Evolutionary conservation across 176 grass and related monocot species (phyloP).

Genomic region (Typha latifolia): DNA sequence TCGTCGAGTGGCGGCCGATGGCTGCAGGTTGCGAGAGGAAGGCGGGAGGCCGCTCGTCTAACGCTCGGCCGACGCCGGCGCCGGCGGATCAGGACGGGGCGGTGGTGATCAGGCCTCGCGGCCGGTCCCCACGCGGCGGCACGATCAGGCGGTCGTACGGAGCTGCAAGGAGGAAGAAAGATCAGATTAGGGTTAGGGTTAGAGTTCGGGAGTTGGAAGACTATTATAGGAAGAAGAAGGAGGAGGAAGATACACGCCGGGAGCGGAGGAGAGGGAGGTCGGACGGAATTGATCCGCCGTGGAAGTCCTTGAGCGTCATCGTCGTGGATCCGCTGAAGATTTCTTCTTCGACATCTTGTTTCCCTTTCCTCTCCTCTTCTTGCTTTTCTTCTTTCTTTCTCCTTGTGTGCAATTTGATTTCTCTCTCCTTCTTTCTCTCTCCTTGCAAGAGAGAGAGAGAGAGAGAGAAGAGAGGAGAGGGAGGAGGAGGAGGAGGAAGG

Average conservation of each 20-base stretch:
- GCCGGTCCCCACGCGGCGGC: constrained; percentile 1
- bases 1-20: constrained; percentile 70
- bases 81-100: constrained; percentile 26
- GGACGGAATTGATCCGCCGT: constrained; percentile 95
- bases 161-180: constrained; percentile 35
- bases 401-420: background rate
- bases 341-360: constrained; percentile 90
- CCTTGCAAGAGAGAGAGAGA: no score
- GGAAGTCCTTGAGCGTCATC: constrained; percentile 98
- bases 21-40: no score
- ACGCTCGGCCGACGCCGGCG: constrained; percentile 21
- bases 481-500: background rate
- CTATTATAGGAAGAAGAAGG: background rate
- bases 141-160: constrained; percentile 41
- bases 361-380: background rate
- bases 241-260: constrained; percentile 44
- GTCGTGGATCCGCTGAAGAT: constrained; percentile 36
- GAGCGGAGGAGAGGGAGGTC: constrained; percentile 77
- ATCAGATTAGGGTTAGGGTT: background rate
- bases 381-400: background rate
- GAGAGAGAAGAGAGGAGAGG: background rate
- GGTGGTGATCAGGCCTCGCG: constrained; percentile 11
- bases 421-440: no score
- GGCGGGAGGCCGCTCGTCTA: constrained; percentile 6
- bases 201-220: background rate